Base-by-base conservation (phyloP, 805 yeast species). In the Saturnispora halmiae region DNA sequence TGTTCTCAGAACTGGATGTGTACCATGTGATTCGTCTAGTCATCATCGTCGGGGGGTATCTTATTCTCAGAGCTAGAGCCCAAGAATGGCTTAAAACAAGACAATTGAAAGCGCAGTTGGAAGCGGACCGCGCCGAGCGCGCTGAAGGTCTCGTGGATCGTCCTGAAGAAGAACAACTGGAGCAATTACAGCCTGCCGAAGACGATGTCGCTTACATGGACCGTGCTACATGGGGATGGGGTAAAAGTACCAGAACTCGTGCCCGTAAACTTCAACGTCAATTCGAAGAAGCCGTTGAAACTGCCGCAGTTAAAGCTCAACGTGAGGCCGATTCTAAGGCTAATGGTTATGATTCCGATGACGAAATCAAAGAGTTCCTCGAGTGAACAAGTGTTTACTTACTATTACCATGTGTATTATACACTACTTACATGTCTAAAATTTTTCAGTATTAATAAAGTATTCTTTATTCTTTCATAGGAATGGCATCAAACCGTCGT, bases 161-260 rank as follows among this genome's bases (percentile, higher is more conserved):
- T 20, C 63, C 62, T n/a, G 62, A 61, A 18, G 57, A 51, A 6
- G 57, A 58, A 33, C 65, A 37, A 4, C 48, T 43, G 19, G 41
- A 38, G 15, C 43, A 26, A 20, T 16, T 20, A 34, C 36, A 42
- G 22, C 13, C 25, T 14, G 46, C 20, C 21, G 44, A 30, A 16
- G 29, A 56, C 24, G 58, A 65, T 36, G 76, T 76, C 27, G 55
- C 63, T 29, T 48, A 67, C 4, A 11, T 19, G 8, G 34, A 31
- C 25, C 14, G 16, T 8, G 18, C 34, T 11, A n/a, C n/a, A n/a
- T 82, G 82, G 66, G 90, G 92, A 22, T 82, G 87, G 86, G 92
- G 92, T 41, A 82, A 82, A 56, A 70, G 70, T 53, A 81, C 88
- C 5, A 72, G 88, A 64, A 65, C 66, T 48, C 67, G 66, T 44